Conservation (phyloP, 192 early-diverging fungal genomes). For the Gamsiella multidivaricata region DNA sequence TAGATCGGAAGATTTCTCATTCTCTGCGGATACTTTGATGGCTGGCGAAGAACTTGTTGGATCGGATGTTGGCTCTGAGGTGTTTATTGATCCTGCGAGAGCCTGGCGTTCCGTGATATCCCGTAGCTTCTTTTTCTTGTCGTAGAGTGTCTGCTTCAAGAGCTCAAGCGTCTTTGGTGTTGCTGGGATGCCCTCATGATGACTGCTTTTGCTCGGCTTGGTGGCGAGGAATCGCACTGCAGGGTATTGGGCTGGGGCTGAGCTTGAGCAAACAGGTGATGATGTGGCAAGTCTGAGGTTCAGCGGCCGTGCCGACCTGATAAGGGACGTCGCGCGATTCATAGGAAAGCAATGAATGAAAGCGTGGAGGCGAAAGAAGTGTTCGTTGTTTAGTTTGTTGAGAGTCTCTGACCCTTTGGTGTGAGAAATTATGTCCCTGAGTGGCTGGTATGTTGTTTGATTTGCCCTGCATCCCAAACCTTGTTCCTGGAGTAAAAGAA, state of each 20-base stretch:
- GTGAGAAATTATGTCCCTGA: too few species aligned
- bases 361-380: too few species aligned
- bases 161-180: conserved; percentile 25
- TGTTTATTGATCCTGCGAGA: background rate
- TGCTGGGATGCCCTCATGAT: background rate
- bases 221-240: conserved; percentile 5
- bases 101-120: conserved; percentile 28
- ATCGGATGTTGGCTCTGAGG: background rate
- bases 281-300: background rate
- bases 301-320: conserved; percentile 1
- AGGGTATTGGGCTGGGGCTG: background rate
- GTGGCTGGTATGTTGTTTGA: background rate
- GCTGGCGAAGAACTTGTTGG: background rate
- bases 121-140: conserved; percentile 24
- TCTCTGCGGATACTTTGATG: background rate
- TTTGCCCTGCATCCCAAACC: too few species aligned
- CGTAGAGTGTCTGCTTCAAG: conserved; percentile 14
- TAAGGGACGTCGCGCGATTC: background rate
- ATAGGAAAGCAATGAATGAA: background rate
- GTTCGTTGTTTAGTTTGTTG: too few species aligned
- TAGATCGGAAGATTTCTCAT: background rate
- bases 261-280: background rate
- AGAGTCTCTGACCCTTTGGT: too few species aligned
- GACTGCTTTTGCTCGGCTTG: conserved; percentile 33
- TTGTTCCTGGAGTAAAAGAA: too few species aligned